Conservation (phyloP, 345 rosid species). For the Garcia nutans region DNA sequence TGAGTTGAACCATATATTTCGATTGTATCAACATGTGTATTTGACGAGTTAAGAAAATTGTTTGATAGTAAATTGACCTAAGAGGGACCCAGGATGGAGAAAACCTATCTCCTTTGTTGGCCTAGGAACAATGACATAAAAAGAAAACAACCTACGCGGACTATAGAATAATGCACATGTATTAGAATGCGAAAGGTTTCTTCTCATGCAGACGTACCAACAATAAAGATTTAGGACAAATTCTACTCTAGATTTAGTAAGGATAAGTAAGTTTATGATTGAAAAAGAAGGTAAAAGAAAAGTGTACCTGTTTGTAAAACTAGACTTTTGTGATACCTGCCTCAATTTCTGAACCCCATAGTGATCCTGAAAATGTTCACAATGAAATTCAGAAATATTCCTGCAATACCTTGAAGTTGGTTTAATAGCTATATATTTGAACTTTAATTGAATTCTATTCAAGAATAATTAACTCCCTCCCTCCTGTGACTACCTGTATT, state of each 20-base stretch:
- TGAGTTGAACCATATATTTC: too few species aligned
- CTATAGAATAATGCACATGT: too few species aligned
- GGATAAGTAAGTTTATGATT: background rate
- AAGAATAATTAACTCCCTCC: background rate
- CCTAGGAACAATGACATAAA: background rate
- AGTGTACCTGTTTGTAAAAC: constrained; percentile 76
- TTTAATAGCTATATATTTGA: background rate
- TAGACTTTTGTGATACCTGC: constrained; percentile 66
- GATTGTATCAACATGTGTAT: background rate
- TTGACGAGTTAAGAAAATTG: background rate
- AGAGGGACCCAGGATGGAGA: too few species aligned
- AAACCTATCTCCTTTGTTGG: too few species aligned
- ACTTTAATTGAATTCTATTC: background rate
- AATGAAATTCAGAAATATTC: constrained; percentile 5
- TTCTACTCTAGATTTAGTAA: too few species aligned
- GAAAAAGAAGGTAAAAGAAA: background rate
- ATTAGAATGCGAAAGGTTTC: too few species aligned
- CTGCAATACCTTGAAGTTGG: background rate
- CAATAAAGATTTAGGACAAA: too few species aligned
- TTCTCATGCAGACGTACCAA: too few species aligned
- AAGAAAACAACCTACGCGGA: too few species aligned
- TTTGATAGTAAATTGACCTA: too few species aligned
- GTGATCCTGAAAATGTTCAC: constrained; percentile 60
- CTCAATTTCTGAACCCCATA: constrained; percentile 73
- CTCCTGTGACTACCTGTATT: constrained; percentile 45